These are phyloP conservation scores for Aspergillus neoniger DNA, from an alignment of 2,329 filamentous ascomycete species.

Conservation along the genomic window DNA sequence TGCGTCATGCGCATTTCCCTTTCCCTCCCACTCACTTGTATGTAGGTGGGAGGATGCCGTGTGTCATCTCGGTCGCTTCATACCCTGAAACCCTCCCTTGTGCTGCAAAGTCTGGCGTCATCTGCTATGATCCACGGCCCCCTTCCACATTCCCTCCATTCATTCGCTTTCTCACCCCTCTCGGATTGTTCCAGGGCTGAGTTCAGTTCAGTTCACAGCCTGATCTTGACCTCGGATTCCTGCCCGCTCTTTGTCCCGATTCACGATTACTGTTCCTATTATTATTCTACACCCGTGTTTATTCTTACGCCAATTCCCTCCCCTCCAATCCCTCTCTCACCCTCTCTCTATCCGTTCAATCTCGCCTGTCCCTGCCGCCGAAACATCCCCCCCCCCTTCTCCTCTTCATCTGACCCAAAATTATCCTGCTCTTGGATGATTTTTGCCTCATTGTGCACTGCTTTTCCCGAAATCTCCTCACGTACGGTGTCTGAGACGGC, in stretches of 20 bases:
- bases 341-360: not conserved
- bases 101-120: constrained; percentile 16
- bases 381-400: not conserved
- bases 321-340: not conserved
- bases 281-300: not conserved
- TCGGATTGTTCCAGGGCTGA: constrained; percentile 6
- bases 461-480: not conserved
- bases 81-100: not conserved
- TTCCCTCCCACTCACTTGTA: not conserved
- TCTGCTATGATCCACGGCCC: constrained; percentile 18
- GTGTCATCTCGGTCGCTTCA: not conserved
- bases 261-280: not conserved
- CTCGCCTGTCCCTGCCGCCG: constrained; percentile 9
- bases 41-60: not conserved
- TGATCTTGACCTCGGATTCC: constrained; percentile 1
- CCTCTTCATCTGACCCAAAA: not conserved
- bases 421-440: not conserved
- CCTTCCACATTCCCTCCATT: constrained; percentile 18
- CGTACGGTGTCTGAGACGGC: not conserved
- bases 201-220: not conserved
- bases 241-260: constrained; percentile 6
- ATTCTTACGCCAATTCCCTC: not conserved
- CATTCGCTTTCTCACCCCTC: constrained; percentile 6
- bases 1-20: not conserved
- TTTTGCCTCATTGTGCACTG: constrained; percentile 8